phyloP scores from a whole-genome alignment of 306 rosid species.

The Castanopsis chinensis region DNA sequence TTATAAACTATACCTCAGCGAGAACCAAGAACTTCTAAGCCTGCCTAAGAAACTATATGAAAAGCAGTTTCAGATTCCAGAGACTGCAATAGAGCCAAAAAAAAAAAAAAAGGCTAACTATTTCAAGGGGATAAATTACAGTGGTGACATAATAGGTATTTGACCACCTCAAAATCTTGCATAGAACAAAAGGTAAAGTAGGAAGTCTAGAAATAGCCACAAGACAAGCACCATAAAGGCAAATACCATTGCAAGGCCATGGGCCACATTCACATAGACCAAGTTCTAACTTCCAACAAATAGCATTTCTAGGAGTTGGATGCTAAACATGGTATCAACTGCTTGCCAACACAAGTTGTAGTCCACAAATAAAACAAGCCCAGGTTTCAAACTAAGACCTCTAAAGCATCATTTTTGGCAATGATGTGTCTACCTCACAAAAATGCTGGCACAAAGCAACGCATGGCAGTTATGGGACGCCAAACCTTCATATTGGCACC shows the following conservation, averaged over 20 bases:
- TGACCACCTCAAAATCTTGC: neutral
- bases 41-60: neutral
- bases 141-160: neutral
- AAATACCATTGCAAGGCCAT: neutral
- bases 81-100: neutral
- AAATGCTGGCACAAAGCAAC: neutral
- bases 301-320: neutral
- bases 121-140: neutral
- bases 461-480: neutral
- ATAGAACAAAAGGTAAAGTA: neutral
- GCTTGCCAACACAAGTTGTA: neutral
- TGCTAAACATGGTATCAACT: neutral
- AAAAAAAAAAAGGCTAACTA: neutral
- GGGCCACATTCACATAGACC: neutral
- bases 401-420: neutral
- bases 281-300: neutral
- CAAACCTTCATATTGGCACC: neutral
- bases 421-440: neutral
- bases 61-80: neutral
- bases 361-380: neutral
- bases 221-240: neutral
- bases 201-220: neutral
- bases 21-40: neutral
- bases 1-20: neutral
- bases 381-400: neutral